Conservation (phyloP, 2,329 filamentous ascomycete species). For the Emergomyces orientalis region DNA sequence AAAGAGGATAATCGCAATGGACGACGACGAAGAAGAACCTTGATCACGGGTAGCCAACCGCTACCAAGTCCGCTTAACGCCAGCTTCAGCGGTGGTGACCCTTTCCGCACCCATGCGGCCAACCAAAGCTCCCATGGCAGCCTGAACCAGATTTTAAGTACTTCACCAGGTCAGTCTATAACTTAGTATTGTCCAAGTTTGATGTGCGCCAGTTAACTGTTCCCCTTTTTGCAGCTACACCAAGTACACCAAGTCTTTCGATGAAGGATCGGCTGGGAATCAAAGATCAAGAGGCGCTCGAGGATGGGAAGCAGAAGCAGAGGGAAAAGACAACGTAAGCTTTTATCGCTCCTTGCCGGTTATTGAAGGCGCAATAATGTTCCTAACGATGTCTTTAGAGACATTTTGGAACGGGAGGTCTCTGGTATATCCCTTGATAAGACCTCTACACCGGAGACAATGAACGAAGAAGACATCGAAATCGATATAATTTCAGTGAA, state of each 20-base stretch:
- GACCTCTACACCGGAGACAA: slow-evolving; percentile 54
- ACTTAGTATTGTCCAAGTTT: neutral
- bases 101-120: slow-evolving; percentile 49
- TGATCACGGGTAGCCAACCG: slow-evolving; percentile 95
- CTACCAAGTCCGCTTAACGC: slow-evolving; percentile 90
- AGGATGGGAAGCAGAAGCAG: slow-evolving; percentile 63
- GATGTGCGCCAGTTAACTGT: neutral
- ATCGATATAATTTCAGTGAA: slow-evolving; percentile 90
- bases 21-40: slow-evolving; percentile 74
- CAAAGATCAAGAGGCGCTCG: slow-evolving; percentile 43
- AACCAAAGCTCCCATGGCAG: slow-evolving; percentile 61
- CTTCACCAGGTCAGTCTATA: slow-evolving; percentile 50
- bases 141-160: slow-evolving; percentile 73
- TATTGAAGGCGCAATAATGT: neutral
- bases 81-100: slow-evolving; percentile 71
- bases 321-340: slow-evolving; percentile 90
- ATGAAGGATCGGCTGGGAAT: slow-evolving; percentile 52
- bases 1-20: slow-evolving; percentile 92
- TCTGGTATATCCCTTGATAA: slow-evolving; percentile 92
- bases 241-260: slow-evolving; percentile 39
- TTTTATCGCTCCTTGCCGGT: neutral
- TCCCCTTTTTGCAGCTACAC: slow-evolving; percentile 35
- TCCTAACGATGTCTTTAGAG: slow-evolving; percentile 44
- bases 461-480: slow-evolving; percentile 42
- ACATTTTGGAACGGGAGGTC: slow-evolving; percentile 83